These are phyloP conservation scores for Solanum clarkiae DNA, from an alignment of 257 asterid genomes.

Conservation along the genomic window DNA sequence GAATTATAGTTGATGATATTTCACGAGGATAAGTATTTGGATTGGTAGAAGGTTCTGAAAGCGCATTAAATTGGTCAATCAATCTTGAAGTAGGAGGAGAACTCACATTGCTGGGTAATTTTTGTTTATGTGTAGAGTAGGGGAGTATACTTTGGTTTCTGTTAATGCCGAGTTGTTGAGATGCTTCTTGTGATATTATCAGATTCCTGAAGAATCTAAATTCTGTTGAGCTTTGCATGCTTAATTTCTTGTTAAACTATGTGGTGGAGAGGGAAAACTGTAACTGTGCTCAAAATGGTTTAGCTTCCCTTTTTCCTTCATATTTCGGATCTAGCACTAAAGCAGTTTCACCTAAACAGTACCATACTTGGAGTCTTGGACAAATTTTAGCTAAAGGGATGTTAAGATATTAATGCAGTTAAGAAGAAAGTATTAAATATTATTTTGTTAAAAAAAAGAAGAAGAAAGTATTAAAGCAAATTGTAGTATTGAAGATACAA, in stretches of 20 bases:
- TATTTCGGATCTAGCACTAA: background rate
- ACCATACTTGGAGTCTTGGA: background rate
- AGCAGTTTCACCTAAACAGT: background rate
- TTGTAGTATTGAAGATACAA: background rate
- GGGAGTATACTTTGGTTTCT: background rate
- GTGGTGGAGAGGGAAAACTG: background rate
- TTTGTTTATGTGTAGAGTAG: background rate
- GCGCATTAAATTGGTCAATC: background rate
- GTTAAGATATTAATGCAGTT: background rate
- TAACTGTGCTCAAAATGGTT: background rate
- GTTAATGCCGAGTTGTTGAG: background rate
- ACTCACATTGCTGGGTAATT: background rate
- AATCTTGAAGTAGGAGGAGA: background rate
- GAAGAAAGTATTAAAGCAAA: background rate
- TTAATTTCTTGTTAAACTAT: background rate
- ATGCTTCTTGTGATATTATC: background rate
- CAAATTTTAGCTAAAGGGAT: background rate
- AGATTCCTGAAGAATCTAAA: background rate
- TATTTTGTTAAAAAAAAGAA: background rate
- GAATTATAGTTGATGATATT: background rate
- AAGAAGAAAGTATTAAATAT: background rate
- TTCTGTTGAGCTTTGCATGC: background rate
- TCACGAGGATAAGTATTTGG: background rate
- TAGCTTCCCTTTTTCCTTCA: background rate
- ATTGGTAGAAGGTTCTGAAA: background rate